Base-by-base conservation (phyloP, 345 rosid species). In the Laguncularia racemosa region DNA sequence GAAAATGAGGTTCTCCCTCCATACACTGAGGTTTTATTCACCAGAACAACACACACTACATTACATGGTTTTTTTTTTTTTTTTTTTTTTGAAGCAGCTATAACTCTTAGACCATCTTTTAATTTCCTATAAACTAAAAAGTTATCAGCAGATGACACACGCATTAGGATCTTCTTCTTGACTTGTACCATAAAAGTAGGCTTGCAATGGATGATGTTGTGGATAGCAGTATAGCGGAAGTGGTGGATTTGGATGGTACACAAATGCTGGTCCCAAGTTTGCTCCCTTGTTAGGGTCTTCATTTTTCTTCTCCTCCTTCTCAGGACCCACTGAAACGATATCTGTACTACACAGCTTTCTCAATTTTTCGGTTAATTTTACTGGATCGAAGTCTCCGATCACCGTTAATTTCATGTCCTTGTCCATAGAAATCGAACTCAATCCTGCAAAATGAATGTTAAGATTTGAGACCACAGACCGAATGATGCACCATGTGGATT, bases 351-450 rank as follows among this genome's bases (percentile, higher is more conserved):
- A 67, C 28, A 17, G 44, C 56, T 60, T 67, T 49, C 71, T 53
- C 50, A 67, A 60, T 60, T 67, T 67, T 58, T 52, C 46, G 50
- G 19, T 60, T 4, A 67, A 48, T 21, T 17, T 2, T 18, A 67
- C 60, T 55, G 71, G 40, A 51, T 67, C 71, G 15, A 60, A 3
- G 21, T 44, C 56, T 51, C 71, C 71, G 14, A 17, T 49, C 40
- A 67, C 71, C n/a, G 71, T 67, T 45, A 67, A 47, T 55, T 60
- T 67, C 51, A 17, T 15, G 17, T 67, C 71, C 71, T 67, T 60
- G 65, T 53, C 56, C 52, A 67, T 20, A 33, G 52, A 0, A 12
- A 67, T 44, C 19, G 71, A 67, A 19, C 60, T 65, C 52, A 65
- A 33, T 20, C 69, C 69, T 65, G 47, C 33, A 16, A 18, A 18